Evolutionary conservation across 169 alveolate genomes (phyloP).

Genomic region (Fabrea salina): DNA sequence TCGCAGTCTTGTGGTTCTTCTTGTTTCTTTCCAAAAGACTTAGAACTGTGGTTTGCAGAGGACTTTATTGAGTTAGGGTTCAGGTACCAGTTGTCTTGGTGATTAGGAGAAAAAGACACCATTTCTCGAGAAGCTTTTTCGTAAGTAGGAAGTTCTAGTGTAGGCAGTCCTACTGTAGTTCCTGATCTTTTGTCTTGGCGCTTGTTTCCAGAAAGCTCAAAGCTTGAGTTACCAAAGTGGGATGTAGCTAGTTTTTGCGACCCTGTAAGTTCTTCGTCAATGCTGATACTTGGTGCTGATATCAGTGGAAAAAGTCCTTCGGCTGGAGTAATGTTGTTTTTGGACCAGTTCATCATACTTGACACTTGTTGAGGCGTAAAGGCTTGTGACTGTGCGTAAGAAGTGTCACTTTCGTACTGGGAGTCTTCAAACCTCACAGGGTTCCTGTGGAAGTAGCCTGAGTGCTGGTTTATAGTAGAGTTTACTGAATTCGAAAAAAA

Average conservation of each 20-base stretch:
- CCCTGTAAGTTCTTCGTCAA: conserved; percentile 17
- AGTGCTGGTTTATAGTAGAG: background rate
- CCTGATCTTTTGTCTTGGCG: background rate
- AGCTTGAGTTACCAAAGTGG: too few relatives aligned
- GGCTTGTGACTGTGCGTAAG: background rate
- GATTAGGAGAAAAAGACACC: conserved; percentile 18
- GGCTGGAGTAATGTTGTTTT: conserved; percentile 2
- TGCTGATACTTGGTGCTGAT: conserved; percentile 24
- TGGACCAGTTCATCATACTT: conserved; percentile 21
- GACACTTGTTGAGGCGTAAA: conserved; percentile 21
- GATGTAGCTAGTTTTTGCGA: too few relatives aligned
- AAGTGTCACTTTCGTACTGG: background rate
- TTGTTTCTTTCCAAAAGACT: background rate
- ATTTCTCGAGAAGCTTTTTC: conserved; percentile 9
- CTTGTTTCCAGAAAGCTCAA: too few relatives aligned
- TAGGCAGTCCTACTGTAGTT: background rate
- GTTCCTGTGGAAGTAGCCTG: background rate
- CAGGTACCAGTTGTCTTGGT: background rate
- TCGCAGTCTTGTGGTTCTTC: background rate
- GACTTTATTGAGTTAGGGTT: conserved; percentile 4
- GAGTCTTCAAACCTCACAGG: conserved; percentile 7
- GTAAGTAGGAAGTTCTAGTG: conserved; percentile 3
- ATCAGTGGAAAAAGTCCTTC: conserved; percentile 25
- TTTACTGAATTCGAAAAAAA: conserved; percentile 21
- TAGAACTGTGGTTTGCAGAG: conserved; percentile 3